Evolutionary conservation across 768 basidiomycete genomes (phyloP).

Genomic region (Rhodosporidiobolus sp.): DNA sequence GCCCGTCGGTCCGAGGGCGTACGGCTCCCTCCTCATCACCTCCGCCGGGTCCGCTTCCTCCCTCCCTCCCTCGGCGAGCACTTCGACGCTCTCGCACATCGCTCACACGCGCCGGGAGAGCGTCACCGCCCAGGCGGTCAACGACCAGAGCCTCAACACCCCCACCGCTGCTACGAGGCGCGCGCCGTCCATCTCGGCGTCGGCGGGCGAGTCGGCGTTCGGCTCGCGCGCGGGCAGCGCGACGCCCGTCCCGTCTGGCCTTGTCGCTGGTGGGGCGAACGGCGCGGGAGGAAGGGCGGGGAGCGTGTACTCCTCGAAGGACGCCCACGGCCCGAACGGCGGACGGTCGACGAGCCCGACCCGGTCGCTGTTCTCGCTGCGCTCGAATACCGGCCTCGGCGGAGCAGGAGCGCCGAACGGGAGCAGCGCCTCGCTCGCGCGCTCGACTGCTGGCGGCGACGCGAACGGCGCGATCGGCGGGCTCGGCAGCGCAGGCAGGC

Average conservation of each 20-base stretch:
- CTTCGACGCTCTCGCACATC: neutral
- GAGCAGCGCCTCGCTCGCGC: neutral
- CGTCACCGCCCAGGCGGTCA: neutral
- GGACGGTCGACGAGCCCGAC: neutral
- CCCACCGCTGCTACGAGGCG: neutral
- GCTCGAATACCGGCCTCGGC: neutral
- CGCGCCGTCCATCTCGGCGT: too few species aligned
- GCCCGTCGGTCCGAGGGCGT: neutral
- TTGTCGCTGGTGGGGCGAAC: neutral
- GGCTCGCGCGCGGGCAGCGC: too few species aligned
- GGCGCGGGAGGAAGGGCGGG: neutral
- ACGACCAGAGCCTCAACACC: neutral
- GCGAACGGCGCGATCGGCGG: neutral
- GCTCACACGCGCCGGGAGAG: neutral
- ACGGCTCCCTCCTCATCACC: neutral
- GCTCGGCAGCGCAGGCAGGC: neutral
- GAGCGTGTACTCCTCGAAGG: neutral
- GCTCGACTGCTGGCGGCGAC: neutral
- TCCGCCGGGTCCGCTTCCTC: neutral
- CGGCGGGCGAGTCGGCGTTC: too few species aligned
- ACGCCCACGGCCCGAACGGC: neutral
- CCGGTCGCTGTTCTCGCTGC: neutral
- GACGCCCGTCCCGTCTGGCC: neutral
- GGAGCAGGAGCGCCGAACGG: neutral
- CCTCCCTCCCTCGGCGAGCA: neutral